Evolutionary conservation across 2,329 filamentous ascomycete species (phyloP).

Genomic region (Colletotrichum lentis): DNA sequence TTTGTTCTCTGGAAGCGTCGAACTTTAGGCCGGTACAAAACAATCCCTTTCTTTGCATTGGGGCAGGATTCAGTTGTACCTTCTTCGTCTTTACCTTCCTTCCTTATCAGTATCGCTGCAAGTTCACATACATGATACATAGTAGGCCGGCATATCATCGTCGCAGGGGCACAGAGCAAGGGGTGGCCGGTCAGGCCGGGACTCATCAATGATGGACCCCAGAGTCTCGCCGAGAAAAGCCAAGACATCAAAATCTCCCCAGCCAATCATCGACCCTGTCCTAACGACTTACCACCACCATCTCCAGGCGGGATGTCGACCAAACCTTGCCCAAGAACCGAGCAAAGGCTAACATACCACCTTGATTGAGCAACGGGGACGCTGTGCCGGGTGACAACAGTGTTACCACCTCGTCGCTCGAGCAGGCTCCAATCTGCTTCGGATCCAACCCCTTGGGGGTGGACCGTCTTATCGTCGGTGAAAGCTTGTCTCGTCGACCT

Average conservation of each 20-base stretch:
- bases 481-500: slow-evolving; percentile 28
- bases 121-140: too few relatives aligned
- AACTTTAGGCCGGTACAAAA: too few relatives aligned
- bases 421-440: neutral
- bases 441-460: neutral
- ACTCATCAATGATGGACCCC: neutral
- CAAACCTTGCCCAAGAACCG: slow-evolving; percentile 2
- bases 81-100: neutral
- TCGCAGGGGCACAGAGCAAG: slow-evolving; percentile 17
- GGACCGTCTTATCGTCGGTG: slow-evolving; percentile 22
- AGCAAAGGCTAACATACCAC: neutral
- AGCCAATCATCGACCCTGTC: slow-evolving; percentile 13
- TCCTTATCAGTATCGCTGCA: slow-evolving; percentile 10
- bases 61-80: neutral
- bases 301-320: neutral
- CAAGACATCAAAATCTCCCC: slow-evolving; percentile 27
- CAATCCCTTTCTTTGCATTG: neutral
- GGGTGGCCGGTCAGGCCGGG: slow-evolving; percentile 15
- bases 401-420: slow-evolving; percentile 5
- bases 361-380: slow-evolving; percentile 10
- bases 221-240: slow-evolving; percentile 28
- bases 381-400: slow-evolving; percentile 27
- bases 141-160: slow-evolving; percentile 14
- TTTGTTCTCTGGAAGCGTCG: neutral
- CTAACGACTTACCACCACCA: neutral